Evolutionary conservation across 441 rosid genomes (phyloP).

Genomic region (Erodium trifolium): DNA sequence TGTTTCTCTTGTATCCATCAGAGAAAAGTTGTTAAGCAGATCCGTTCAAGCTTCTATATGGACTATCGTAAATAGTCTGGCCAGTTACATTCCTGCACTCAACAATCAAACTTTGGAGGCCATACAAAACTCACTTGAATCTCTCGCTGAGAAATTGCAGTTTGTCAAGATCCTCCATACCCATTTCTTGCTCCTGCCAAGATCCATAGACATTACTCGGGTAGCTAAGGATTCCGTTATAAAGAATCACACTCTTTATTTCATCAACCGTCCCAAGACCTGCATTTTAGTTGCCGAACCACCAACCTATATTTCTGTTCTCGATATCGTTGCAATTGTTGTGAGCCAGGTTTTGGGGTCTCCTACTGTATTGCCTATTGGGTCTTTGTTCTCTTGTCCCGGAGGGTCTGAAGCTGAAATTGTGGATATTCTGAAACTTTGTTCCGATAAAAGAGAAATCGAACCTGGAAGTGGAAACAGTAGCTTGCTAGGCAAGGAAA

Average conservation of each 20-base stretch:
- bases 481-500: slow-evolving; percentile 63
- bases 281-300: slow-evolving; percentile 77
- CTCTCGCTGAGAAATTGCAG: slow-evolving; percentile 58
- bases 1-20: slow-evolving; percentile 42
- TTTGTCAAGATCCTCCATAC: slow-evolving; percentile 68
- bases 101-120: slow-evolving; percentile 37
- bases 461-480: slow-evolving; percentile 30
- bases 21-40: slow-evolving; percentile 54
- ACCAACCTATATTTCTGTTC: slow-evolving; percentile 60
- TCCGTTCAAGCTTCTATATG: slow-evolving; percentile 71
- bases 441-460: slow-evolving; percentile 44
- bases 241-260: slow-evolving; percentile 67
- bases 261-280: slow-evolving; percentile 44
- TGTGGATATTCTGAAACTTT: slow-evolving; percentile 47
- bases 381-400: slow-evolving; percentile 70
- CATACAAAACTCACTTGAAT: slow-evolving; percentile 42
- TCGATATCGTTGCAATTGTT: slow-evolving; percentile 72
- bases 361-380: slow-evolving; percentile 64
- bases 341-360: slow-evolving; percentile 79
- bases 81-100: slow-evolving; percentile 27
- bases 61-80: slow-evolving; percentile 44
- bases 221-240: slow-evolving; percentile 43
- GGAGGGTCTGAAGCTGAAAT: slow-evolving; percentile 69
- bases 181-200: slow-evolving; percentile 69
- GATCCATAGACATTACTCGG: slow-evolving; percentile 55